Percentiles rank a stretch among this genome's conserved stretches.
phyloP scores from a whole-genome alignment of 2,329 filamentous ascomycete species.

The Tympanopsis confertula region DNA sequence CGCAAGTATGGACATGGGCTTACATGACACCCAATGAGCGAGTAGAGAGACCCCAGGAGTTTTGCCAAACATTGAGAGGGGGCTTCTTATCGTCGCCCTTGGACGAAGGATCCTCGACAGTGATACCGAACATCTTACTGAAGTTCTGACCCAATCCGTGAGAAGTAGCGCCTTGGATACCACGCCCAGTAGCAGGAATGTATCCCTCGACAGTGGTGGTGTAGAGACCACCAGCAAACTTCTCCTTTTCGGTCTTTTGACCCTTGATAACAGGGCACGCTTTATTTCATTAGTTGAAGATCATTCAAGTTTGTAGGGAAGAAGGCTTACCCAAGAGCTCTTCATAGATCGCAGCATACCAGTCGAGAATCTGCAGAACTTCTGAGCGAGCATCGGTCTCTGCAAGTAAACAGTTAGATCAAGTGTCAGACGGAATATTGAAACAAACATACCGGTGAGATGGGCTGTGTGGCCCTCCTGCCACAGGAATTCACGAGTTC shows the following conservation, averaged over 20 bases:
- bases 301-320: slow-evolving; percentile 21
- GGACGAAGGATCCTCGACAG: slow-evolving; percentile 50
- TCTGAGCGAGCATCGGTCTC: slow-evolving; percentile 48
- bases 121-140: slow-evolving; percentile 70
- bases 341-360: slow-evolving; percentile 53
- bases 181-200: slow-evolving; percentile 61
- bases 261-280: slow-evolving; percentile 17
- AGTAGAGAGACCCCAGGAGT: slow-evolving; percentile 68
- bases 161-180: slow-evolving; percentile 64
- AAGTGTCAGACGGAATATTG: slow-evolving; percentile 2
- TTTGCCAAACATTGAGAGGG: slow-evolving; percentile 61
- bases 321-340: slow-evolving; percentile 56
- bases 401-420: too few relatives aligned
- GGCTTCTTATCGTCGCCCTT: slow-evolving; percentile 37
- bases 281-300: not conserved
- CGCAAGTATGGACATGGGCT: too few relatives aligned
- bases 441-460: not conserved
- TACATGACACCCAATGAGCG: slow-evolving; percentile 67
- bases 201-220: slow-evolving; percentile 68
- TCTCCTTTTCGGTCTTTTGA: slow-evolving; percentile 9
- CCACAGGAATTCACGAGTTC: slow-evolving; percentile 65
- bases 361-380: slow-evolving; percentile 54
- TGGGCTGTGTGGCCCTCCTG: slow-evolving; percentile 54
- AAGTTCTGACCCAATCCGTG: slow-evolving; percentile 64
- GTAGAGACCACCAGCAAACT: slow-evolving; percentile 61